These are phyloP conservation scores for Suhomyces prunicola DNA, from an alignment of 805 yeast genomes.

Conservation along the genomic window DNA sequence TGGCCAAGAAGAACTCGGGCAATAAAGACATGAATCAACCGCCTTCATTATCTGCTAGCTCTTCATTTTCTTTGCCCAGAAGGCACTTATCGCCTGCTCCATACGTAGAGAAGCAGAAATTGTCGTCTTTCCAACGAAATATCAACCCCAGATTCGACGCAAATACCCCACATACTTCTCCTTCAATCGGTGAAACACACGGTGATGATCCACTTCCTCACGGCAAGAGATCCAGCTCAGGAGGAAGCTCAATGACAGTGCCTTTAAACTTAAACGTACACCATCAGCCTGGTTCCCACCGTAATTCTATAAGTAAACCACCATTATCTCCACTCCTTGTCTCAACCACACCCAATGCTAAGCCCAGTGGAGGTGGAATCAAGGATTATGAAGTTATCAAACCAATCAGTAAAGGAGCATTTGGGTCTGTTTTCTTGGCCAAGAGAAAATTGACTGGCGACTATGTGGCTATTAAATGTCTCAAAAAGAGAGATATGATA, in stretches of 20 bases:
- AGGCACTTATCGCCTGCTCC: conserved; percentile 56
- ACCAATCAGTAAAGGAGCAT: conserved; percentile 96
- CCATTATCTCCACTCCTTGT: conserved; percentile 80
- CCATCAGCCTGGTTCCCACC: not conserved
- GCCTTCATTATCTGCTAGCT: conserved; percentile 12
- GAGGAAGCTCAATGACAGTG: conserved; percentile 9
- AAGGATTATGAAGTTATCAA: conserved; percentile 86
- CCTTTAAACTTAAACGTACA: not conserved
- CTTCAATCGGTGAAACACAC: conserved; percentile 11
- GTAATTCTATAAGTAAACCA: conserved; percentile 36
- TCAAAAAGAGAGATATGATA: conserved; percentile 92
- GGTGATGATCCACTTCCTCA: conserved; percentile 9
- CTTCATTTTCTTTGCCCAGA: conserved; percentile 49
- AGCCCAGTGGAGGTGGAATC: conserved; percentile 64
- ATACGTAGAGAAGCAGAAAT: conserved; percentile 45
- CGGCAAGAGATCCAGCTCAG: conserved; percentile 19
- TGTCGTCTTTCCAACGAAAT: conserved; percentile 62
- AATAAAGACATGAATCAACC: conserved; percentile 2
- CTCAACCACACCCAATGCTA: conserved; percentile 54
- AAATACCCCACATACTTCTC: conserved; percentile 9
- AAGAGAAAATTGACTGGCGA: conserved; percentile 85
- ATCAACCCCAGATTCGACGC: conserved; percentile 14
- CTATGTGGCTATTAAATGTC: conserved; percentile 88
- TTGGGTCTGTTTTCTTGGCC: conserved; percentile 91
- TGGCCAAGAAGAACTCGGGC: conserved; percentile 21